Evolutionary conservation across 495 filamentous ascomycete species (phyloP).

Genomic region (Amorphotheca resinae): DNA sequence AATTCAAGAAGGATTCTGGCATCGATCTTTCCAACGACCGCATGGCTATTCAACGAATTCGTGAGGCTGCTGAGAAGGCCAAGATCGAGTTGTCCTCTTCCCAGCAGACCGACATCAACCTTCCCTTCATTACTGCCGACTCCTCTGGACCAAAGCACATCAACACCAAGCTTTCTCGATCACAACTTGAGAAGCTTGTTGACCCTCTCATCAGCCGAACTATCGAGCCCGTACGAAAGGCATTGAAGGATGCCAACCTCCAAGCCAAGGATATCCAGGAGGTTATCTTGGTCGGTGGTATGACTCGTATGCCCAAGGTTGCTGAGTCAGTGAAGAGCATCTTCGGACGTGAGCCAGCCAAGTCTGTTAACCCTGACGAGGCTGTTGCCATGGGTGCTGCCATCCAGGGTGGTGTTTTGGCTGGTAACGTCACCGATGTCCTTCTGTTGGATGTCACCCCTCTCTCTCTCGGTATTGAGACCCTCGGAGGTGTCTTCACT

Average conservation of each 20-base stretch:
- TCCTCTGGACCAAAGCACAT: conserved; percentile 94
- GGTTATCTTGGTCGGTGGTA: conserved; percentile 97
- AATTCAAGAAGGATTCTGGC: conserved; percentile 92
- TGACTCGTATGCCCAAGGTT: conserved; percentile 99
- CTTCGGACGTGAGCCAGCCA: conserved; percentile 95
- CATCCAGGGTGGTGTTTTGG: conserved; percentile 92
- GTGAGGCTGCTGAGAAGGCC: conserved; percentile 98
- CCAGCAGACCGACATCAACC: conserved; percentile 95
- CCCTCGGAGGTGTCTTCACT: conserved; percentile 97
- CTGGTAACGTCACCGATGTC: conserved; percentile 94
- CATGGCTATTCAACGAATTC: conserved; percentile 98
- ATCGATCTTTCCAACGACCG: conserved; percentile 88
- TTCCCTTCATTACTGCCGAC: conserved; percentile 97
- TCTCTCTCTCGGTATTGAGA: conserved; percentile 98
- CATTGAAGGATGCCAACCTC: conserved; percentile 91
- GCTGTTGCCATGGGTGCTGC: conserved; percentile 97
- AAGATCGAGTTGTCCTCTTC: conserved; percentile 98
- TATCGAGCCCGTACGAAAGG: conserved; percentile 90
- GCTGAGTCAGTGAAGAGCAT: conserved; percentile 93
- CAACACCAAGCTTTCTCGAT: conserved; percentile 83
- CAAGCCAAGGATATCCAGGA: conserved; percentile 95
- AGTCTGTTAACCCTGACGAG: conserved; percentile 99
- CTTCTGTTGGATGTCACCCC: conserved; percentile 95
- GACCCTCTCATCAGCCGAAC: conserved; percentile 82
- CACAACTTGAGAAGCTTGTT: conserved; percentile 86